Evolutionary conservation across 768 basidiomycete genomes (phyloP).

Genomic region (Tylopilus felleus): DNA sequence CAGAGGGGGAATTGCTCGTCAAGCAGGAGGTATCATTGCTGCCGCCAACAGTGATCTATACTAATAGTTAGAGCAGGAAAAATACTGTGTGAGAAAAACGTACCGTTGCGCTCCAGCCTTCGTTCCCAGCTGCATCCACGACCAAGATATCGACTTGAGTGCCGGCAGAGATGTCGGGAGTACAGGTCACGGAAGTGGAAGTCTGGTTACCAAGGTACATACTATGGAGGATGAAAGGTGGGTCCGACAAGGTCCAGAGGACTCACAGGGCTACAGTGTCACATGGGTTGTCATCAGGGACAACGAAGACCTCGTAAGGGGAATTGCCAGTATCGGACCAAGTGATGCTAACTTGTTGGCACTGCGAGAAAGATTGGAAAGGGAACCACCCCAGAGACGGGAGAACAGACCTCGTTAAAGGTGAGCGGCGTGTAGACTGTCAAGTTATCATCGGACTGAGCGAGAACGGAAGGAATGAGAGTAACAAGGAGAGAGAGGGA

Average conservation of each 20-base stretch:
- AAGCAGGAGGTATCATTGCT: slow-evolving; percentile 41
- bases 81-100: slow-evolving; percentile 22
- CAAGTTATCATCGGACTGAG: slow-evolving; percentile 41
- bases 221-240: slow-evolving; percentile 34
- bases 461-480: slow-evolving; percentile 49
- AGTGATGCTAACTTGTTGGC: slow-evolving; percentile 44
- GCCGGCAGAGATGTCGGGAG: slow-evolving; percentile 43
- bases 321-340: slow-evolving; percentile 43
- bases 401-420: slow-evolving; percentile 47
- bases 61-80: background rate
- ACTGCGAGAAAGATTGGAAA: slow-evolving; percentile 39
- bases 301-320: slow-evolving; percentile 62
- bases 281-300: slow-evolving; percentile 52
- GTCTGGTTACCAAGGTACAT: slow-evolving; percentile 56
- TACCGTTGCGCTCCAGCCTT: slow-evolving; percentile 67
- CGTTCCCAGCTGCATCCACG: slow-evolving; percentile 48
- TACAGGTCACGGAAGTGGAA: slow-evolving; percentile 40
- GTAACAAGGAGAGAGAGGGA: slow-evolving; percentile 62
- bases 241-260: background rate
- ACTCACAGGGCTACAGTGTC: slow-evolving; percentile 53
- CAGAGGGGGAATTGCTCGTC: slow-evolving; percentile 3
- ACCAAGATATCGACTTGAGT: slow-evolving; percentile 50
- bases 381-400: background rate
- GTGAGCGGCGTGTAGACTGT: slow-evolving; percentile 48
- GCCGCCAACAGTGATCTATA: slow-evolving; percentile 35